These are phyloP conservation scores for Tetracentron sinense DNA, from an alignment of 164 flowering plant genomes.

Conservation along the genomic window DNA sequence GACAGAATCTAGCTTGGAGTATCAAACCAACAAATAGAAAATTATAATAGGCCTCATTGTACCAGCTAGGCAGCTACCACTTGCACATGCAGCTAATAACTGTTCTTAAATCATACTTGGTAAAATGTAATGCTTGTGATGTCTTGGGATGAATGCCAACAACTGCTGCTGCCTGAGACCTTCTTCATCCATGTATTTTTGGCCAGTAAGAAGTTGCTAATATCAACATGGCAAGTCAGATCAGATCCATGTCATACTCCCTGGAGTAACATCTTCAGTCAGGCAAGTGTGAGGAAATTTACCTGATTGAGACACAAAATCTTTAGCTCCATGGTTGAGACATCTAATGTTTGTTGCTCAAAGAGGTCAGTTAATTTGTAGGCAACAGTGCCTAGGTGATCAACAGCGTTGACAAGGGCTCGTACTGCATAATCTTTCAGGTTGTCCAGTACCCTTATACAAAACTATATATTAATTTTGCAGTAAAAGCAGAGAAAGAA, in stretches of 20 bases:
- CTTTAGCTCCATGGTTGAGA: constrained; percentile 64
- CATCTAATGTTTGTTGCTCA: constrained; percentile 73
- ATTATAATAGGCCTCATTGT: constrained; percentile 1
- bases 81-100: constrained; percentile 1
- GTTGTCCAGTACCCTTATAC: constrained; percentile 79
- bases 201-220: constrained; percentile 79
- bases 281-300: constrained; percentile 4
- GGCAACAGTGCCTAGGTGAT: constrained; percentile 98
- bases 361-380: constrained; percentile 84
- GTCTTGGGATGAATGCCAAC: constrained; percentile 69
- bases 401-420: constrained; percentile 96
- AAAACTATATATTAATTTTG: constrained; percentile 5
- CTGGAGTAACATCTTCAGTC: background rate
- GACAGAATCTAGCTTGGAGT: constrained; percentile 49
- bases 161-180: constrained; percentile 84
- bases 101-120: constrained; percentile 57
- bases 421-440: constrained; percentile 90
- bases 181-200: constrained; percentile 71
- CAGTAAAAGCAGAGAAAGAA: background rate
- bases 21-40: constrained; percentile 1
- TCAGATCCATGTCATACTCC: constrained; percentile 10
- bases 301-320: constrained; percentile 81
- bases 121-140: constrained; percentile 88
- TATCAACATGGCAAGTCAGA: constrained; percentile 14
- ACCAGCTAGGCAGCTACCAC: background rate